Evolutionary conservation across 257 asterid species (phyloP).

Genomic region (Leptodermis oblonga): DNA sequence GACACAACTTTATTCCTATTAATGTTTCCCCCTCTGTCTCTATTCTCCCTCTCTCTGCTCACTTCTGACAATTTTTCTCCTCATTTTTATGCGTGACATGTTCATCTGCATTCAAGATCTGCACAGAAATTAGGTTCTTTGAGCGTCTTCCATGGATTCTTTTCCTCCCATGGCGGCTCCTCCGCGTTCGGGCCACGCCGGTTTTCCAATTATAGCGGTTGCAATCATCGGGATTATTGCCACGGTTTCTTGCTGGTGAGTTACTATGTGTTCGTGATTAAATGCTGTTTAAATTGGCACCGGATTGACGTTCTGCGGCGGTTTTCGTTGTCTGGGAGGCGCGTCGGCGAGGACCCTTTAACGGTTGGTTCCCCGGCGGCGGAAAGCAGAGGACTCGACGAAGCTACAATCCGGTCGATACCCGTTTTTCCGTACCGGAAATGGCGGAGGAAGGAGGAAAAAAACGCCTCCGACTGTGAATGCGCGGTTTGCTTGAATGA

Average conservation of each 20-base stretch:
- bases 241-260: constrained; percentile 71
- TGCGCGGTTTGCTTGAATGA: constrained; percentile 84
- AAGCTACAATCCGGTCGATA: constrained; percentile 58
- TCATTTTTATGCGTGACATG: constrained; percentile 15
- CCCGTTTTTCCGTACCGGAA: constrained; percentile 56
- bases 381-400: constrained; percentile 58
- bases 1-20: constrained; percentile 16
- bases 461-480: constrained; percentile 32
- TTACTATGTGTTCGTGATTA: constrained; percentile 85
- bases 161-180: constrained; percentile 29
- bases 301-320: constrained; percentile 58
- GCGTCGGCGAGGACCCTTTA: constrained; percentile 35
- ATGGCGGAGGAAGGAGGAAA: neutral
- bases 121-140: neutral
- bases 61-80: constrained; percentile 15
- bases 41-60: neutral
- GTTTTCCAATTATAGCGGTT: constrained; percentile 80
- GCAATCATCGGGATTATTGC: constrained; percentile 84
- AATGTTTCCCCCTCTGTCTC: constrained; percentile 2
- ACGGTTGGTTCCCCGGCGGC: constrained; percentile 31
- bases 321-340: constrained; percentile 51
- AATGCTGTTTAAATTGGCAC: constrained; percentile 87
- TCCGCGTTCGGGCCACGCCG: constrained; percentile 36
- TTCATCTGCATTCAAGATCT: constrained; percentile 28
- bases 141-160: neutral